Evolutionary conservation across 805 yeast genomes (phyloP).

Genomic region (Saccharomycopsis sp.): DNA sequence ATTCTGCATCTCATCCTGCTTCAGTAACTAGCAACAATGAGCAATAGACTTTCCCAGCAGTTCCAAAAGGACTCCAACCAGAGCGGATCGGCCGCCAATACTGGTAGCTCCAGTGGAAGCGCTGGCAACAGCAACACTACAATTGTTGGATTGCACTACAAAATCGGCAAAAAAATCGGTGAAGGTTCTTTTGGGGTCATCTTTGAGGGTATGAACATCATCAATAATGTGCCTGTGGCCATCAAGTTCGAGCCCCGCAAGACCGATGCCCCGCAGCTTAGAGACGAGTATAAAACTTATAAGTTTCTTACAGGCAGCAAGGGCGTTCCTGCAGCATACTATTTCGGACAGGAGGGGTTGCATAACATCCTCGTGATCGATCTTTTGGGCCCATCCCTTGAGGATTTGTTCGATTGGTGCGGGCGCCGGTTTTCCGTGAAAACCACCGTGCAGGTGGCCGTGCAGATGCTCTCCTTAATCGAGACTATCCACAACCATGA

Average conservation of each 20-base stretch:
- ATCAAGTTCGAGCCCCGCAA: conserved; percentile 96
- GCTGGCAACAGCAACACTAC: conserved; percentile 16
- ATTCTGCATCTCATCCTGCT: not conserved
- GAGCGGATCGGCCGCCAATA: not conserved
- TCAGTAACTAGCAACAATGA: conserved; percentile 5
- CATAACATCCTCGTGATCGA: conserved; percentile 94
- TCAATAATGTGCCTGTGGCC: conserved; percentile 90
- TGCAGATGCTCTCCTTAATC: conserved; percentile 86
- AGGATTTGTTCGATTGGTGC: conserved; percentile 98
- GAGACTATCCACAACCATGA: conserved; percentile 85
- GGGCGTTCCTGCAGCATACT: conserved; percentile 95
- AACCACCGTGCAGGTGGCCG: conserved; percentile 89
- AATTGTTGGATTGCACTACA: conserved; percentile 87
- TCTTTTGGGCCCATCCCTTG: conserved; percentile 89
- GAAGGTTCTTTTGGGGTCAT: conserved; percentile 98
- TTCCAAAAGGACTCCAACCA: conserved; percentile 8
- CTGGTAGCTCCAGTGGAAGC: not conserved
- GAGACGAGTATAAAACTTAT: conserved; percentile 96
- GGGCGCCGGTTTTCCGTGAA: conserved; percentile 82
- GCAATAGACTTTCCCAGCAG: conserved; percentile 14
- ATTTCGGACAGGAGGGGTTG: conserved; percentile 96
- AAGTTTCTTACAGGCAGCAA: conserved; percentile 72
- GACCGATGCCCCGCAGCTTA: conserved; percentile 93
- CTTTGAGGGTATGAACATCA: conserved; percentile 89
- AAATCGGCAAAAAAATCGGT: conserved; percentile 95